These are phyloP conservation scores for Botrytis elliptica DNA, from an alignment of 2,329 filamentous ascomycete genomes.

Conservation along the genomic window DNA sequence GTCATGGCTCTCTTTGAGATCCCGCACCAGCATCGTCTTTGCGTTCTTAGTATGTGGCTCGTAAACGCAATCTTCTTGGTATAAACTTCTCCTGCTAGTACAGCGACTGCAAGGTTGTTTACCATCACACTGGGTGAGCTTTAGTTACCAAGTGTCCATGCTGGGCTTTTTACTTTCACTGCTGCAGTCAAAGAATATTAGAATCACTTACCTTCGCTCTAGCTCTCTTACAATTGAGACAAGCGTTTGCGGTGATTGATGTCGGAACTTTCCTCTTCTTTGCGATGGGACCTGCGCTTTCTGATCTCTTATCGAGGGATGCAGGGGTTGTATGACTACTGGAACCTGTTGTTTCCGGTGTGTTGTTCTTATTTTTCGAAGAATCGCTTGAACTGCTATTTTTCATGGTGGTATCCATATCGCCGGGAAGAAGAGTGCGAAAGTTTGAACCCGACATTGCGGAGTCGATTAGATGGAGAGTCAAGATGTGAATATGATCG, in stretches of 20 bases:
- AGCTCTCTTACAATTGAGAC: slow-evolving; percentile 6
- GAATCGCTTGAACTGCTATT: background rate
- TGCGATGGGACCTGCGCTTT: background rate
- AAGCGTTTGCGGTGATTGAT: slow-evolving; percentile 8
- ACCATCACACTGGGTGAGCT: slow-evolving; percentile 38
- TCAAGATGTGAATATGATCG: background rate
- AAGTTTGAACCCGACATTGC: background rate
- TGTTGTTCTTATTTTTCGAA: background rate
- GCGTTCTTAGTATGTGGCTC: slow-evolving; percentile 41
- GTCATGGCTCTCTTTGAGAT: slow-evolving; percentile 22
- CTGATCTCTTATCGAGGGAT: background rate
- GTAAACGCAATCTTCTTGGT: slow-evolving; percentile 35
- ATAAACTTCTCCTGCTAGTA: slow-evolving; percentile 29
- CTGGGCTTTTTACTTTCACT: background rate
- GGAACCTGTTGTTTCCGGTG: background rate
- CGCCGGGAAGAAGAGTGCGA: background rate
- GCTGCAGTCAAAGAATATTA: background rate
- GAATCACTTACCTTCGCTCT: slow-evolving; percentile 35
- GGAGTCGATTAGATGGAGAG: background rate
- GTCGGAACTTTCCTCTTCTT: background rate
- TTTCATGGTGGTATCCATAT: background rate
- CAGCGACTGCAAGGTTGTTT: slow-evolving; percentile 39
- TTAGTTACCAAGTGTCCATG: background rate
- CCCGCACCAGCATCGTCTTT: slow-evolving; percentile 39
- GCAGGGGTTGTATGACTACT: no score